Base-by-base conservation (phyloP, 768 basidiomycete species). In the Terana coerulea region DNA sequence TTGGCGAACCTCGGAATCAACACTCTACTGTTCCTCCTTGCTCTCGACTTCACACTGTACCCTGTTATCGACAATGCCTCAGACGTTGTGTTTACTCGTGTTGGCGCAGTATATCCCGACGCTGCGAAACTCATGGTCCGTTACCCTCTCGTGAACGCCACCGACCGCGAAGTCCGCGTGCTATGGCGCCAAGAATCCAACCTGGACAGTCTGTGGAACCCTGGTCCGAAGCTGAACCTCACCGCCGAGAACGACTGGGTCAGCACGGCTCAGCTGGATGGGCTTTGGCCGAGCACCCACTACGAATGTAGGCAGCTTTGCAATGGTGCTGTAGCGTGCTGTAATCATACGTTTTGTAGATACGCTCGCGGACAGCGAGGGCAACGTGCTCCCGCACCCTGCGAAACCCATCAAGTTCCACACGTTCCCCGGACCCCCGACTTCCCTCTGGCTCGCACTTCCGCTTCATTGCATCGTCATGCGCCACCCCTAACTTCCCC, bases 391-490 rank as follows among this genome's bases (percentile, higher is more conserved):
- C 29, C 74, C 75, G n/a, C 78, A 76, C 63, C 79, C 81, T 14
- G 46, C 59, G 12, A 59, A 60, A 5, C 79, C 83, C 6, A 75
- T 86, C 40, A 64, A 65, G 19, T 90, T 91, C 72, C 79, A 71
- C 52, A 91, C 88, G 7, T 87, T 85, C 67, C 87, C 88, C 2
- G n/a, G 88, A 91, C 63, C 75, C 84, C 7, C 73, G 78, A 9
- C 72, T 87, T 19, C 61, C 74, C 7, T 64, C 70, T 21, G 78
- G 79, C 25, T 69, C 68, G 28, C 77, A 77, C 61, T 88, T 86
- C 71, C 80, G 82, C 43, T 91, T 90, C 64, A 63, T 88, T 19
- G 79, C 78, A 15, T 74, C 84, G 0, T 84, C 81, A 3, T 90
- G 88, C 62, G 69, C 82, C 40, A 78, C 73, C 5, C 83, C 85